Evolutionary conservation across 495 filamentous ascomycete genomes (phyloP), one percentile per base, ranked within the genome.

Genomic region (Penicillium argentinense): DNA sequence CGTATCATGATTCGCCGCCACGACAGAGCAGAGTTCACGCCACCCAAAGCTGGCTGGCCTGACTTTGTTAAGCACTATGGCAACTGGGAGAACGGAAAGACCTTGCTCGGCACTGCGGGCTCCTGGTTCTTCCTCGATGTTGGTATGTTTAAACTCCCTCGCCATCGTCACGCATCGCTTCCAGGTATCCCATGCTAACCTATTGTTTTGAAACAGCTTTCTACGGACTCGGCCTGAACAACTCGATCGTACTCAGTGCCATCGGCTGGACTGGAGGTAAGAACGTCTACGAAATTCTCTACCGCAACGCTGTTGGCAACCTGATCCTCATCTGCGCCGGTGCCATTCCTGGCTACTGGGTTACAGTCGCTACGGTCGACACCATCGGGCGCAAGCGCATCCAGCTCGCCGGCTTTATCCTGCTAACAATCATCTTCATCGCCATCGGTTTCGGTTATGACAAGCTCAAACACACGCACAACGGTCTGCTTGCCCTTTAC

Each of bases 41-140:
- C 78, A 7, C 80, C 76, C 25, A 82, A 86, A 56, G 85, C 85
- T n/a, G 80, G 77, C 46, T 82, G 76, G 73, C 49, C 48, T 7
- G 85, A 89, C 64, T 90, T 89, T 66, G 56, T 66, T 57, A 47
- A 63, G 28, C 79, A 88, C 63, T 91, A 85, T 54, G 47, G 64
- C 9, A 79, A 83, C 48, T 85, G 76, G 77, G 82, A 81, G 67
- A 77, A 90, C 55, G 79, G 77, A 44, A 81, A 80, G 56, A 72
- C 87, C 16, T 73, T 93, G 4, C 76, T 91, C 26, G 88, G 87
- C 5, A 91, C 86, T 3, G 85, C 88, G 14, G 79, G 81, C 11
- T 89, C 86, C 3, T 91, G 87, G 87, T 89, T 89, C 63, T 78
- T 88, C 53, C 78, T 89, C 25, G 85, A 88, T 57, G 78, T 83